Base-by-base conservation (phyloP, 306 rosid genomes). In the Astragalus glycyphyllos region DNA sequence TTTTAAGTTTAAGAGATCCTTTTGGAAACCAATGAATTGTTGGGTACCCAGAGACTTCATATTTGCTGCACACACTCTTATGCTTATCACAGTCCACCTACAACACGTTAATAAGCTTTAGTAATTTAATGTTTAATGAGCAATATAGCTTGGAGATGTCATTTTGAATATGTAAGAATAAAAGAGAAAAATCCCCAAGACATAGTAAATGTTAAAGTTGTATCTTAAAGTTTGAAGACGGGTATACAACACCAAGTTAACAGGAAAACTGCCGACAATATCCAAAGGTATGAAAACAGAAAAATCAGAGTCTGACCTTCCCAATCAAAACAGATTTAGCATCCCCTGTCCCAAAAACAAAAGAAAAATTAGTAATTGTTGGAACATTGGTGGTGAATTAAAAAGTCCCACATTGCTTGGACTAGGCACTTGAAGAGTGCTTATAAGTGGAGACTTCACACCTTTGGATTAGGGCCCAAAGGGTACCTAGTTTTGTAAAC, bases 11-110 rank as follows among this genome's bases (percentile, higher is more conserved):
- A 38, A 91, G 68, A 17, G 95, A 91, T 62, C 96, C 97, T 75
- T 86, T 83, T 0, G 99, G 96, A 63, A 94, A 91, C 96, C 96
- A 94, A 44, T 89, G 92, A 72, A 91, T 68, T 0, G 99, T 89
- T 58, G 99, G 99, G 80, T 89, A 94, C 34, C 99, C 99, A 65
- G 88, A 81, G 48, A 81, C 87, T 56, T 76, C 85, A 72, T 78
- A 83, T 77, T 76, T 64, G 83, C 71, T 71, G 75, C 80, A 79
- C 76, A 77, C 9, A 70, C 80, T 83, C 71, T 79, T 79, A 0
- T 81, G 81, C 44, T 79, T 83, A 79, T 95, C 81, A 48, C 96
- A 83, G 72, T 86, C 96, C 72, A 84, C 89, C 91, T 83, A 72
- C 58, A 54, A 7, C 65, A 80, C 11, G 45, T 63, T 4, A 61